These are phyloP conservation scores for Symmetrospora coprosmae DNA, from an alignment of 768 basidiomycete genomes.

Conservation along the genomic window DNA sequence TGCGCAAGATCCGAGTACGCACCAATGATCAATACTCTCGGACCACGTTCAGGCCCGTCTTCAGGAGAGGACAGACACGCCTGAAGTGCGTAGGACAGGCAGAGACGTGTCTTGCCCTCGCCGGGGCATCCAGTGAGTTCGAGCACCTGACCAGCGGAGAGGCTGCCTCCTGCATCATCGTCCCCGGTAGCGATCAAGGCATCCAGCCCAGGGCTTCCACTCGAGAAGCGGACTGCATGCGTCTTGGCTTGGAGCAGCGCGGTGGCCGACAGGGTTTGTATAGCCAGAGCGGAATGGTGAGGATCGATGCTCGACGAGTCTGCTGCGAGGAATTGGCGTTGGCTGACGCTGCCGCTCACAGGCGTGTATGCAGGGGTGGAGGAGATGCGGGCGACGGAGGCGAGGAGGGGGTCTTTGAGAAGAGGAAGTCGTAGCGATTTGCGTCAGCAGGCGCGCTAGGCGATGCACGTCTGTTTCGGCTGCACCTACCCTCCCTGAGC, in stretches of 20 bases:
- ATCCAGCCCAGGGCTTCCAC: neutral
- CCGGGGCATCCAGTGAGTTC: slow-evolving; percentile 15
- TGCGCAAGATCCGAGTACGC: too few species aligned
- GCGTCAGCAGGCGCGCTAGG: too few species aligned
- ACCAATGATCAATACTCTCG: neutral
- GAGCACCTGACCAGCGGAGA: neutral
- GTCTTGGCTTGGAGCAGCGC: neutral
- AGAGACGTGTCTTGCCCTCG: slow-evolving; percentile 9
- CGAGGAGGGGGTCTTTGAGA: too few species aligned
- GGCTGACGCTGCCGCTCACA: too few species aligned
- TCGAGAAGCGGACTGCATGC: neutral
- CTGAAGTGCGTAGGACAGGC: neutral
- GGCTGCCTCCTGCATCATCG: neutral
- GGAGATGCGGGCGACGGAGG: too few species aligned
- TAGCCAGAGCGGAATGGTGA: too few species aligned
- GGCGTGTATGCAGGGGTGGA: too few species aligned
- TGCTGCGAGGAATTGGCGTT: too few species aligned
- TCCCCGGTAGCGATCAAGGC: neutral
- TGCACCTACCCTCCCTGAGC: too few species aligned
- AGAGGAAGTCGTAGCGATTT: too few species aligned
- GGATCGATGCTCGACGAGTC: too few species aligned
- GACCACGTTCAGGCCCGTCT: neutral
- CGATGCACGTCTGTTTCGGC: too few species aligned
- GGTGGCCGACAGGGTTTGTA: neutral
- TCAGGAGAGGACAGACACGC: neutral